Base-by-base conservation (phyloP, 163 green algal species). In the Scenedesmus sp. region DNA sequence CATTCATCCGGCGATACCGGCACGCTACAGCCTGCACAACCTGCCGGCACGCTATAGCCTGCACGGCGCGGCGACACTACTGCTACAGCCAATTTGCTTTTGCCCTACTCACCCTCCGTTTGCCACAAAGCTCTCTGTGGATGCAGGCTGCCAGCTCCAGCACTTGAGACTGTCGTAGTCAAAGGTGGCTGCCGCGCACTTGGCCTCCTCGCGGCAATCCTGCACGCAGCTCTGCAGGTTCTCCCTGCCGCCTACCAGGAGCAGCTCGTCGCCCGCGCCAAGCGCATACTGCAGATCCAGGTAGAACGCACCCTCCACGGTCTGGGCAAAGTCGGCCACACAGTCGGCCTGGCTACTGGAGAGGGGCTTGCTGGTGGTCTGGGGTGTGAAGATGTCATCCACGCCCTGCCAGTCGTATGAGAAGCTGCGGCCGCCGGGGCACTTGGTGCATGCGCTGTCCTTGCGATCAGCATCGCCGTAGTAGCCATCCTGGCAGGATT, bases 61-160 rank as follows among this genome's bases (percentile, higher is more conserved):
- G 4, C 26, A 52, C 2, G 74, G 23, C 74, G 74, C 74, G 13
- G 74, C 74, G 5, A 13, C 74, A 52, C 15, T 55, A 13, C 74
- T 15, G 26, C 74, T 15, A 18, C 74, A 55, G n/a, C n/a, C n/a
- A n/a, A n/a, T n/a, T n/a, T n/a, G n/a, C n/a, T n/a, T n/a, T n/a
- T n/a, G n/a, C n/a, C n/a, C n/a, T n/a, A n/a, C 74, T 83, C 74
- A 83, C 74, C 74, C 74, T 52, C 74, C 74, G 34, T 52, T 83
- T 3, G 74, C 74, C 26, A 83, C 74, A 13, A 83, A 83, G 77
- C 77, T 84, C 77, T 55, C n/a, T 0, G 64, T 4, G 77, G 34
- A n/a, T 4, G 8, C 55, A 23, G 77, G 77, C 9, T 26, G 60
- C 77, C 77, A 84, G 7, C 2, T 20, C 23, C 23, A 57, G 77